Evolutionary conservation across 2,329 filamentous ascomycete genomes (phyloP).

Genomic region (Colletotrichum scovillei): DNA sequence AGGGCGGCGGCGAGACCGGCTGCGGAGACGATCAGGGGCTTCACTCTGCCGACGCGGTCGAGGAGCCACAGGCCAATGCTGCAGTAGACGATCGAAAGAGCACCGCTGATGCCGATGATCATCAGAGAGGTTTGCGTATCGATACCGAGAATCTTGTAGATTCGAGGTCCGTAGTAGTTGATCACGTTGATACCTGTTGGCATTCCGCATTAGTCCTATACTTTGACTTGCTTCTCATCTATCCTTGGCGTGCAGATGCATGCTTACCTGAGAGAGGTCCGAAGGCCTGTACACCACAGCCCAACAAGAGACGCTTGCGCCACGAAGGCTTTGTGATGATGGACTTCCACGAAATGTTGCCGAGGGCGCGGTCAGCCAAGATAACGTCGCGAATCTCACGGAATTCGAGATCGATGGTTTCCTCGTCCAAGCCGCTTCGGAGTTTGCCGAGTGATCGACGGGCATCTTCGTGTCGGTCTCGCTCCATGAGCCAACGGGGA

Average conservation of each 20-base stretch:
- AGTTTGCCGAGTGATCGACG: slow-evolving; percentile 47
- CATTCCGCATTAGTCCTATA: background rate
- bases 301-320: slow-evolving; percentile 58
- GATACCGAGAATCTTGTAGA: slow-evolving; percentile 58
- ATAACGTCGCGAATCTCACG: slow-evolving; percentile 53
- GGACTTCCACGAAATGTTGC: slow-evolving; percentile 49
- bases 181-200: slow-evolving; percentile 50
- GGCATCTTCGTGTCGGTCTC: slow-evolving; percentile 47
- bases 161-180: slow-evolving; percentile 48
- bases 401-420: slow-evolving; percentile 52
- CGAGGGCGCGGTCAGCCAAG: slow-evolving; percentile 46
- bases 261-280: slow-evolving; percentile 48
- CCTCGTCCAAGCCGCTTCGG: slow-evolving; percentile 42
- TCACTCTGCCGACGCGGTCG: slow-evolving; percentile 59
- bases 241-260: too few species aligned
- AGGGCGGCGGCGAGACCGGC: slow-evolving; percentile 40
- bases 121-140: slow-evolving; percentile 56
- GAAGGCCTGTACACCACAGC: slow-evolving; percentile 60
- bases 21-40: slow-evolving; percentile 56
- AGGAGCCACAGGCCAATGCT: slow-evolving; percentile 56
- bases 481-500: slow-evolving; percentile 46
- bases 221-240: too few species aligned
- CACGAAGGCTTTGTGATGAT: slow-evolving; percentile 55
- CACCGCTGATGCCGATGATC: slow-evolving; percentile 62
- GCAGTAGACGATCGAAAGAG: slow-evolving; percentile 60